Percentiles rank a stretch among this genome's conserved stretches.
phyloP scores from a whole-genome alignment of 805 yeast species.

The Yarrowia sp. region DNA sequence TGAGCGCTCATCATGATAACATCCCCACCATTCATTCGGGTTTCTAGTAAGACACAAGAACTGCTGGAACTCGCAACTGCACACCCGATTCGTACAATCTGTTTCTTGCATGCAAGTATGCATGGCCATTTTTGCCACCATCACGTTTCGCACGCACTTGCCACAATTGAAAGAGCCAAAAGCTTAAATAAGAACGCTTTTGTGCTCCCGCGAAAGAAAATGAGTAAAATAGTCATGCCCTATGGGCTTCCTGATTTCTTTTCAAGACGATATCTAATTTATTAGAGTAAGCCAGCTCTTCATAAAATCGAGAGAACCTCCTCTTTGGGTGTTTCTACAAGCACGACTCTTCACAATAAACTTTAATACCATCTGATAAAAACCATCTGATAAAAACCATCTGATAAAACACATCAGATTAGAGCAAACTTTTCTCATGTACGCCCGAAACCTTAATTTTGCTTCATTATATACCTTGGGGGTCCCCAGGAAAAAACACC shows the following conservation, averaged over 20 bases:
- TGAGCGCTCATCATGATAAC: too few relatives aligned
- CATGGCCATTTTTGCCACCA: not conserved
- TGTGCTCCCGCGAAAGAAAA: too few relatives aligned
- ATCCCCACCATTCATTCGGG: too few relatives aligned
- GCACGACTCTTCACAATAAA: not conserved
- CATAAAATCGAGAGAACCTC: not conserved
- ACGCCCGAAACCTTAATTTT: not conserved
- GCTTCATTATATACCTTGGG: constrained; percentile 3
- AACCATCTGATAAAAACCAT: constrained; percentile 21
- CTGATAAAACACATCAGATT: constrained; percentile 36
- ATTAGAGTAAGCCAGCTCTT: too few relatives aligned
- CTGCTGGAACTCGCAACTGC: too few relatives aligned
- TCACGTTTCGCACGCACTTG: constrained; percentile 6
- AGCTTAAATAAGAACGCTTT: not conserved
- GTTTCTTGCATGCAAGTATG: too few relatives aligned
- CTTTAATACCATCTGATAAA: constrained; percentile 5
- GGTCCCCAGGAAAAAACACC: not conserved
- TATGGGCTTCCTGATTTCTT: too few relatives aligned
- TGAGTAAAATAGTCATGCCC: too few relatives aligned
- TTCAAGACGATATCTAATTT: too few relatives aligned
- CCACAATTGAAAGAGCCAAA: not conserved
- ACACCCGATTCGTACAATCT: too few relatives aligned
- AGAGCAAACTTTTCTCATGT: constrained; percentile 29
- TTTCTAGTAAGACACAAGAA: too few relatives aligned
- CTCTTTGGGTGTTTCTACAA: too few relatives aligned